Evolutionary conservation across 805 yeast species (phyloP).

Genomic region (Candida xyloterini): DNA sequence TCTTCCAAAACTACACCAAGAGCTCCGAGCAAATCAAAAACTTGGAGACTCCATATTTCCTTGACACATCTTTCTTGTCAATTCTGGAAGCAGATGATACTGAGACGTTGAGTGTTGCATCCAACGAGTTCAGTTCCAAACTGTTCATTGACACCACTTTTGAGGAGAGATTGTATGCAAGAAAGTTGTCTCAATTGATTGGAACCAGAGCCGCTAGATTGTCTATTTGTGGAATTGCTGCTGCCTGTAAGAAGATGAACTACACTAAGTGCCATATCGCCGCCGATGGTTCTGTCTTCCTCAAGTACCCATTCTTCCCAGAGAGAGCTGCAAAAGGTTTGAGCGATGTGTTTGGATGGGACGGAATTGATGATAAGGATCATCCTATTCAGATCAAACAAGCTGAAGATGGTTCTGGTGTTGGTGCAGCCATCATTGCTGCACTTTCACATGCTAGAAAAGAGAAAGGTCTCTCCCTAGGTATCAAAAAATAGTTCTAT

Average conservation of each 20-base stretch:
- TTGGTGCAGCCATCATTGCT: constrained; percentile 97
- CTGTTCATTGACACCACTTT: constrained; percentile 66
- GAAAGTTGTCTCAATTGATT: constrained; percentile 79
- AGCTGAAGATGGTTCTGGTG: constrained; percentile 98
- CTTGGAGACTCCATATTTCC: constrained; percentile 62
- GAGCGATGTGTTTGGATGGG: constrained; percentile 90
- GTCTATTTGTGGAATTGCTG: constrained; percentile 95
- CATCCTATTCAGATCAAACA: constrained; percentile 85
- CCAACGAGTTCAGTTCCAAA: constrained; percentile 56
- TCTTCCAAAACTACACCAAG: constrained; percentile 54
- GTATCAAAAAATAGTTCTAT: constrained; percentile 31
- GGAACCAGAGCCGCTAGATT: constrained; percentile 95
- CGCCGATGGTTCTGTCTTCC: constrained; percentile 95
- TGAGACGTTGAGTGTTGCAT: constrained; percentile 76
- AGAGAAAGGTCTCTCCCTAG: constrained; percentile 66
- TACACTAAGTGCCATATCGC: constrained; percentile 82
- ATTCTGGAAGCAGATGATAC: constrained; percentile 86
- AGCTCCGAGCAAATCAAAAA: constrained; percentile 57
- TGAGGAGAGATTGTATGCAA: constrained; percentile 80
- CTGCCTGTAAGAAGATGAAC: constrained; percentile 86
- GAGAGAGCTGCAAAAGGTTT: constrained; percentile 91
- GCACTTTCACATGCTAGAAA: constrained; percentile 86
- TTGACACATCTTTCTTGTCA: constrained; percentile 91
- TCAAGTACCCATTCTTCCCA: constrained; percentile 91
- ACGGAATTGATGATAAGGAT: constrained; percentile 37